Percentiles rank a stretch among this genome's conserved stretches.
Evolutionary conservation across 1,284 basidiomycete species (phyloP).

Genomic region (Cryptococcus amylolentus): DNA sequence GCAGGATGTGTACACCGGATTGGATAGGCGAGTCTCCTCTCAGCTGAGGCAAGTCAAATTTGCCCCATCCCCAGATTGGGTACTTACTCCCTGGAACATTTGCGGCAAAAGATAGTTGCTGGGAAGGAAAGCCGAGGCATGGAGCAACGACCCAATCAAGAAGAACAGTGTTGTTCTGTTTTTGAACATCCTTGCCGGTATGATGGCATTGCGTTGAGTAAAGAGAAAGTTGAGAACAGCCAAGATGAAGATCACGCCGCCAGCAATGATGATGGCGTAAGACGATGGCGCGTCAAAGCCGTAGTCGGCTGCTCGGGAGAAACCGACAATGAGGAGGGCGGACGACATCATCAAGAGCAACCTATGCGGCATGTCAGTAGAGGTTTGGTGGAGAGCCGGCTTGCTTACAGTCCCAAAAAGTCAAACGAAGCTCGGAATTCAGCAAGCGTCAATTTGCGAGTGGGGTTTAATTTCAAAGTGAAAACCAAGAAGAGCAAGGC

Average conservation of each 20-base stretch:
- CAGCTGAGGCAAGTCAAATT: constrained; percentile 8
- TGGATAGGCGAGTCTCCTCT: constrained; percentile 25
- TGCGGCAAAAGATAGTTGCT: constrained; percentile 34
- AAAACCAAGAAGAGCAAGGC: constrained; percentile 69
- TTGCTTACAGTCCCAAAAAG: constrained; percentile 36
- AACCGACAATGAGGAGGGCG: constrained; percentile 71
- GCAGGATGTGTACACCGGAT: constrained; percentile 34
- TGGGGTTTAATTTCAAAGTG: constrained; percentile 72
- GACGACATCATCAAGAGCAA: constrained; percentile 67
- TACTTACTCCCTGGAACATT: constrained; percentile 33
- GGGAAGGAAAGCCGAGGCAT: constrained; percentile 34
- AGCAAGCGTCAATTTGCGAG: constrained; percentile 15
- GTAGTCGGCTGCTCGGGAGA: constrained; percentile 54
- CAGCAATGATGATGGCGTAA: constrained; percentile 69
- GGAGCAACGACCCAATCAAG: constrained; percentile 34
- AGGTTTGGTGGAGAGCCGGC: not conserved
- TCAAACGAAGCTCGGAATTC: constrained; percentile 42
- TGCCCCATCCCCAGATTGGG: not conserved
- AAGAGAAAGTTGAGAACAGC: constrained; percentile 64
- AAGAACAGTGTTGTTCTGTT: constrained; percentile 42
- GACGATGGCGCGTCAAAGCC: constrained; percentile 55
- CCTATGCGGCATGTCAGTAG: constrained; percentile 13
- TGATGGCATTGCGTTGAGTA: constrained; percentile 71
- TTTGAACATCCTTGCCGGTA: constrained; percentile 51
- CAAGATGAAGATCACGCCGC: constrained; percentile 58